These are phyloP conservation scores for Sanguinoderma infundibulare DNA, from an alignment of 1,284 basidiomycete species.

Conservation along the genomic window DNA sequence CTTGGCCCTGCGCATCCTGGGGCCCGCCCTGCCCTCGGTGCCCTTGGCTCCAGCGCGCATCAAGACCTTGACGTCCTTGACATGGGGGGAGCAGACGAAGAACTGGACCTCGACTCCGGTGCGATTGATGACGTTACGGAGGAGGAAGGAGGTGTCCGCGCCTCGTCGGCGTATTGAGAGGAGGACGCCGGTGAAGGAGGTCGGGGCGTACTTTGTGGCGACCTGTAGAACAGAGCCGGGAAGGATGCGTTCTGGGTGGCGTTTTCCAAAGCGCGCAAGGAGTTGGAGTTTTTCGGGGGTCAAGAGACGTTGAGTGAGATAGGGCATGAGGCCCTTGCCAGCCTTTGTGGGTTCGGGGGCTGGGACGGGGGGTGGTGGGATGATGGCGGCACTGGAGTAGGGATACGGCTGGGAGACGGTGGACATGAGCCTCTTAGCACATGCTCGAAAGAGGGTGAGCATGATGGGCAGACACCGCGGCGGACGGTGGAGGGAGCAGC, in stretches of 20 bases:
- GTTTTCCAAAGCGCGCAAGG: slow-evolving; percentile 72
- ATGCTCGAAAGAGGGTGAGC: slow-evolving; percentile 32
- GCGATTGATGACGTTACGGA: slow-evolving; percentile 88
- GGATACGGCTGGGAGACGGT: slow-evolving; percentile 61
- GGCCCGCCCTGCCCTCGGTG: slow-evolving; percentile 45
- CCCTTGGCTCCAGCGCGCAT: slow-evolving; percentile 50
- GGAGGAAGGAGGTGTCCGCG: slow-evolving; percentile 79
- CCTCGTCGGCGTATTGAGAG: slow-evolving; percentile 82
- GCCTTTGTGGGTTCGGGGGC: slow-evolving; percentile 53
- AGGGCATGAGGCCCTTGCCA: slow-evolving; percentile 82
- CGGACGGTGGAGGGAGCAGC: slow-evolving; percentile 1
- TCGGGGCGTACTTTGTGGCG: slow-evolving; percentile 71
- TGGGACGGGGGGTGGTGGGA: slow-evolving; percentile 51
- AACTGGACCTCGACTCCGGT: slow-evolving; percentile 92
- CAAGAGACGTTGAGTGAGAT: slow-evolving; percentile 70
- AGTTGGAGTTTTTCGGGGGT: slow-evolving; percentile 71
- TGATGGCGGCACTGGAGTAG: slow-evolving; percentile 73
- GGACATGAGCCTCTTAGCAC: slow-evolving; percentile 45
- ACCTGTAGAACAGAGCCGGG: slow-evolving; percentile 86
- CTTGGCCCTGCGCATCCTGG: slow-evolving; percentile 74
- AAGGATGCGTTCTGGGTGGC: slow-evolving; percentile 66
- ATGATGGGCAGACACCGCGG: slow-evolving; percentile 20
- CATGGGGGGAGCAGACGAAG: slow-evolving; percentile 80
- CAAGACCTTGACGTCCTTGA: slow-evolving; percentile 85
- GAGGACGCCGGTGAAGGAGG: slow-evolving; percentile 85